Base-by-base conservation (phyloP, 306 rosid genomes). In the Alnus rubra region DNA sequence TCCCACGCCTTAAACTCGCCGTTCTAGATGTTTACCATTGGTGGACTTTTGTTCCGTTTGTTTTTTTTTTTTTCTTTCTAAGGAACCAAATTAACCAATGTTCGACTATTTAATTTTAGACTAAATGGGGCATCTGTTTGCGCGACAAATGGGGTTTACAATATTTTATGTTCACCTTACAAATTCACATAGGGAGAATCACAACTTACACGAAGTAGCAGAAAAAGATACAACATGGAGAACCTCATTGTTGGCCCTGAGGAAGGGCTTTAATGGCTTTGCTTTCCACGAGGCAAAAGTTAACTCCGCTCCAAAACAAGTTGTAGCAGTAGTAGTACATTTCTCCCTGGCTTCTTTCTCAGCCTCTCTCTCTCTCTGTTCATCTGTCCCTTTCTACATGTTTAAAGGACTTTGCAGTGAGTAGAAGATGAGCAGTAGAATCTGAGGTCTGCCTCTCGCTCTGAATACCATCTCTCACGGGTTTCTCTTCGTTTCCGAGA, bases 221-320 rank as follows among this genome's bases (percentile, higher is more conserved):
- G 54, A 39, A 70, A 19, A 28, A 77, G n/a, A 69, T 45, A 59
- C 55, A 60, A 64, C 49, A 31, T 2, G 73, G 78, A 56, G 15
- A 6, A 23, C 53, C 42, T 74, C 73, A 52, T 75, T 18, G 35
- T 79, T 72, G 68, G 58, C 51, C 71, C 74, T 55, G 79, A 30
- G 79, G 69, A 76, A 19, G 80, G 67, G 65, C 44, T 35, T 52
- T 47, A 23, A 58, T 82, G 87, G 81, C 55, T 75, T 64, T 71
- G 78, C 78, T 80, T 53, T 67, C 16, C 47, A 71, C 28, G 80
- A 76, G 84, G 45, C 31, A 42, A 79, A 54, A 53, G 42, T 56
- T 62, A 4, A 31, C 72, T 82, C 45, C 71, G 80, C 69, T 79
- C 82, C 80, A 73, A 81, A 49, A 12, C 52, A 3, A 80, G 84